Evolutionary conservation across 306 rosid genomes (phyloP), one percentile per base, ranked within the genome.

Genomic region (Alnus glutinosa): DNA sequence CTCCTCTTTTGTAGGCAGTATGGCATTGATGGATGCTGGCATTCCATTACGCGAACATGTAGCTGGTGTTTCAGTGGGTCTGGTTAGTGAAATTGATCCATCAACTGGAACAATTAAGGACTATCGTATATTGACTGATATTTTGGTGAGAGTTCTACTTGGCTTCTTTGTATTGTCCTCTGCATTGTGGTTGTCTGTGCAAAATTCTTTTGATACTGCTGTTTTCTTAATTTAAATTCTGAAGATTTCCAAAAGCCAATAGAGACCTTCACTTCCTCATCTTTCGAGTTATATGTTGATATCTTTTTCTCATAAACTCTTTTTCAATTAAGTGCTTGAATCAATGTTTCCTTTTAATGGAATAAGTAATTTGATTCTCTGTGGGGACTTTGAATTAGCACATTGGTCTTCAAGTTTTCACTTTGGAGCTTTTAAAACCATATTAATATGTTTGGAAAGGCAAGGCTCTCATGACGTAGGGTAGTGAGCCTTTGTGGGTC

Each of bases 11-110:
- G 77, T 76, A 95, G 98, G 92, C 67, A 92, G 98, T 79, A 85
- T 95, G 92, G 98, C 98, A 76, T 83, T 95, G 86, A 90, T 95
- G 98, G 97, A 95, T 89, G 98, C 98, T 68, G 98, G 98, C 78
- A 80, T 92, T 88, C 90, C 97, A 34, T 76, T 92, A 55, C 90
- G 85, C 74, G 93, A 90, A 79, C 98, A 92, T 79, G 98, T 95
- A 78, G 98, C 98, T 71, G 98, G 94, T 80, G 90, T 95, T 81
- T 95, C 98, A 4, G 94, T 95, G 85, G 98, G 98, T 71, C 98
- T 95, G 82, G 84, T 95, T 70, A 92, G 87, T 83, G 97, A 92
- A 77, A 75, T 88, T 82, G 98, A 95, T 88, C 90, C 89, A 30
- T 75, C 85, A 82, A 95, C 93, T 77, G 96, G 97, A 9, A 59